Evolutionary conservation across 495 filamentous ascomycete species (phyloP).

Genomic region (Aspergillus olivimuriae): DNA sequence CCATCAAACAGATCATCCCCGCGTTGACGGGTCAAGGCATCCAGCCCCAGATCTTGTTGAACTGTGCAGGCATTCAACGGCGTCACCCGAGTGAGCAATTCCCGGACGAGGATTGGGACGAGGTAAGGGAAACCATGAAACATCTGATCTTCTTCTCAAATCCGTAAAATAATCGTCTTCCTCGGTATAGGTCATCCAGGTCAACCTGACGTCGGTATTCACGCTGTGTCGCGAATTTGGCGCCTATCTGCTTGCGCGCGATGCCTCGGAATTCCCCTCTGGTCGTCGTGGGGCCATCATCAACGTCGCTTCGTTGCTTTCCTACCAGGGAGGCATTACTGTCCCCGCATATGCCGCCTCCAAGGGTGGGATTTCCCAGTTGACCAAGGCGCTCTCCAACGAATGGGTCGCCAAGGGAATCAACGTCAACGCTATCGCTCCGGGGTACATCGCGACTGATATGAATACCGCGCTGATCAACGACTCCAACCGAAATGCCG

Average conservation of each 20-base stretch:
- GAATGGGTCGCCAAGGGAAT: slow-evolving; percentile 78
- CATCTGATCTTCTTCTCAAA: too few species aligned
- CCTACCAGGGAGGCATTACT: slow-evolving; percentile 87
- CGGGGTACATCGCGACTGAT: slow-evolving; percentile 79
- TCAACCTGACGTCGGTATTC: slow-evolving; percentile 81
- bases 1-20: slow-evolving; percentile 43
- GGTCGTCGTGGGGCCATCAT: slow-evolving; percentile 70
- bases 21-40: slow-evolving; percentile 56
- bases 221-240: slow-evolving; percentile 77
- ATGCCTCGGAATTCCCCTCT: slow-evolving; percentile 39
- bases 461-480: slow-evolving; percentile 84
- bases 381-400: slow-evolving; percentile 84
- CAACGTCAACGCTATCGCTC: slow-evolving; percentile 76
- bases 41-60: slow-evolving; percentile 67
- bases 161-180: too few species aligned
- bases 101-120: slow-evolving; percentile 76
- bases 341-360: slow-evolving; percentile 87
- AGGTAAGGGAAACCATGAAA: too few species aligned
- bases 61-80: slow-evolving; percentile 81
- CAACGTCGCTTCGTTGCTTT: slow-evolving; percentile 78
- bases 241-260: slow-evolving; percentile 67
- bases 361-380: slow-evolving; percentile 79
- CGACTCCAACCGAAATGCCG: slow-evolving; percentile 58
- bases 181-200: slow-evolving; percentile 74
- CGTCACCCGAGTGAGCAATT: slow-evolving; percentile 73